Base-by-base conservation (phyloP, 306 rosid genomes). In the Medicago arabica region DNA sequence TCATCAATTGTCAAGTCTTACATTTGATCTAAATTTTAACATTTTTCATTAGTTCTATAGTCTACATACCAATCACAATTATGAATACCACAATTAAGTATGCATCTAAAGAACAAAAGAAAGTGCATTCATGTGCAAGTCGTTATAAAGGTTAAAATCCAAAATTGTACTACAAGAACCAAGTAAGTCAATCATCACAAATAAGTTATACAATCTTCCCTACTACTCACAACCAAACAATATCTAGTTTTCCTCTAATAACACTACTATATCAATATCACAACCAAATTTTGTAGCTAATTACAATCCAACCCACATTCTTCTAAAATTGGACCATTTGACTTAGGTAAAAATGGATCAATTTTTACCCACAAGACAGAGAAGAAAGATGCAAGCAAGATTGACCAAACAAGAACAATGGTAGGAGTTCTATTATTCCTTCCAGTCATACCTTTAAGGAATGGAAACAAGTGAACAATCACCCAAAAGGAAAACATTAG, bases 291-390 rank as follows among this genome's bases (percentile, higher is more conserved):
- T 60, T 54, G 83, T n/a, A 55, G 41, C 85, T 89, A 87, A 78
- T 74, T 53, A 82, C 97, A 91, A 40, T 91, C 89, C 89, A 91
- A 87, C 66, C 91, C 92, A 49, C 97, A 89, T 77, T 89, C 92
- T 80, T 86, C 93, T 47, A 89, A 79, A 49, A 83, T 34, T 1
- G 92, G 92, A 13, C 82, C 90, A 39, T 59, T 31, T 16, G 88
- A 64, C 75, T 84, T 80, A 58, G 92, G 83, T 43, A 84, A 84
- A 74, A 89, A 89, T 1, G 92, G 94, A 77, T 89, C 88, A 18
- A 91, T 78, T 38, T 88, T 83, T 9, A 87, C 91, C 94, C 94
- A 91, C 73, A 89, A 34, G 34, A 91, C 86, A 21, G 88, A 87
- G 72, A 91, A 89, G 81, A 91, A 81, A 63, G 90, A 85, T 58